phyloP scores from a whole-genome alignment of 176 grass and related monocot genomes.

The Poa annua region DNA sequence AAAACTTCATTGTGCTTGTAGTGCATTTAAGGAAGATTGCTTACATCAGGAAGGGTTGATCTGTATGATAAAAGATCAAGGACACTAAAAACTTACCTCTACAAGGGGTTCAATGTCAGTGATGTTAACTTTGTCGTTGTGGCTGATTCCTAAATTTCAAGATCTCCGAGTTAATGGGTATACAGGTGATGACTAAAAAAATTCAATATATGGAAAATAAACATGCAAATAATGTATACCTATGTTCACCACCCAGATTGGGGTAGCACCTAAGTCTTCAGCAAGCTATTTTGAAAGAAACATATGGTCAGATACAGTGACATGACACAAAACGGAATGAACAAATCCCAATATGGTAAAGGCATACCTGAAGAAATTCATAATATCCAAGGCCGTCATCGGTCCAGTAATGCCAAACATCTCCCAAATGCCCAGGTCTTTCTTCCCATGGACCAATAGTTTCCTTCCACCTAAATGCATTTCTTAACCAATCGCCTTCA shows the following conservation, averaged over 20 bases:
- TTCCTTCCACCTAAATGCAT: conserved; percentile 80
- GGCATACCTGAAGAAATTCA: conserved; percentile 76
- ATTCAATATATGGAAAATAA: conserved; percentile 9
- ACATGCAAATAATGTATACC: conserved; percentile 49
- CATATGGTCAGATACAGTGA: neutral
- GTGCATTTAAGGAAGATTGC: neutral
- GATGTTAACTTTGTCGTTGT: conserved; percentile 59
- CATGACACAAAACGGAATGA: neutral
- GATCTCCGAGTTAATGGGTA: conserved; percentile 23
- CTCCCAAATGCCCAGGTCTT: conserved; percentile 77
- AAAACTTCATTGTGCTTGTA: conserved; percentile 28
- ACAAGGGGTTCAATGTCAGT: conserved; percentile 52
- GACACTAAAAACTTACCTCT: conserved; percentile 55
- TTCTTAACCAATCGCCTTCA: conserved; percentile 73
- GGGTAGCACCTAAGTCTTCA: conserved; percentile 60
- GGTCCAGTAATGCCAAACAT: conserved; percentile 87
- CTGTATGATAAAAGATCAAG: neutral
- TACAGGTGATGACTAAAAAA: neutral
- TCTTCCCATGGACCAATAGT: conserved; percentile 79
- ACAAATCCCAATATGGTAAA: neutral
- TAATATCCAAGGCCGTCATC: conserved; percentile 82
- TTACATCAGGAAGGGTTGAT: neutral
- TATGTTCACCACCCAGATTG: conserved; percentile 78
- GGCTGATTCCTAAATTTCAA: conserved; percentile 66
- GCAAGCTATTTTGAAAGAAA: conserved; percentile 59